Base-by-base conservation (phyloP, 2,329 filamentous ascomycete genomes). In the Apiospora rasikravindrae region DNA sequence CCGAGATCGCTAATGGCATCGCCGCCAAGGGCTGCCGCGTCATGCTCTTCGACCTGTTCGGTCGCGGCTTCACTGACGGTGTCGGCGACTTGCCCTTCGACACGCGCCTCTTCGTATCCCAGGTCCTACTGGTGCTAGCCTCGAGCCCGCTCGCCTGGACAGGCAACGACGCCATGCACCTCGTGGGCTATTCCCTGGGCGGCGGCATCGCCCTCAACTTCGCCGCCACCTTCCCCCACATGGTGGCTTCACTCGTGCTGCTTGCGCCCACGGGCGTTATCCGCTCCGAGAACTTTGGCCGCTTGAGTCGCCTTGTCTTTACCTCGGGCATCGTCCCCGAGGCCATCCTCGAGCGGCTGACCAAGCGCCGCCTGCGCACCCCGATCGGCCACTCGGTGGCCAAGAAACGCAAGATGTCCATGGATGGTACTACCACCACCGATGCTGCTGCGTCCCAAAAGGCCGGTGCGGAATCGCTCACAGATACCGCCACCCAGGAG, bases 181-280 rank as follows among this genome's bases (percentile, higher is more conserved):
- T 97, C 26, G 83, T 95, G 16, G 94, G 94, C 14, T 97, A 96
- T 82, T 95, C 93, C 0, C 87, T 97, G 0, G 94, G 94, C 72
- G 94, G 94, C 67, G 93, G 92, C 70, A 91, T 97, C 71, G 90
- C 91, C 5, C 89, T 91, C 7, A 89, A 91, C 73, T 96, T 97
- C 79, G 90, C 93, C 8, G 89, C 89, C 13, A 88, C 91, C 72
- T 95, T 95, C 78, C 93, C 94, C 0, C 80, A 88, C 67, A 84
- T 96, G 71, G 86, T 98, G 19, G 86, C 88, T 16, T 89, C 88
- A 13, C 85, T 98, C 29, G 86, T 96, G 14, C 88, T 98, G 7
- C 87, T 98, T 57, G 94, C 94, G 0, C 94, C 95, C 0, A 87
- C 91, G 0, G 95, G 95, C 0, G 85, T 98, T 64, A 89, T 98